Percentiles rank a stretch among this genome's conserved stretches.
phyloP scores from a whole-genome alignment of 2,329 filamentous ascomycete species.

The Xylogone sp. region DNA sequence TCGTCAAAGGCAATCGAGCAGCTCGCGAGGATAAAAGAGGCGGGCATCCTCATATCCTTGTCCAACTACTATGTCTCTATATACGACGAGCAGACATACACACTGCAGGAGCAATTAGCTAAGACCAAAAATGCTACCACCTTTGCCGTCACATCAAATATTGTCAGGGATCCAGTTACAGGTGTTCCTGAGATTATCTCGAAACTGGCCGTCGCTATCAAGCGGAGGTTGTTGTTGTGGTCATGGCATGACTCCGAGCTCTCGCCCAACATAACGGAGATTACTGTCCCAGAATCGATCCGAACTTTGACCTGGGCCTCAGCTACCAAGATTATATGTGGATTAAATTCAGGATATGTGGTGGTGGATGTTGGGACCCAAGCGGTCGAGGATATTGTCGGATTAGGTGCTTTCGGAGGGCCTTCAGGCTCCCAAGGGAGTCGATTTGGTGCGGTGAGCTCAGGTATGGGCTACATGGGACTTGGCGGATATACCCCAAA shows the following conservation, averaged over 20 bases:
- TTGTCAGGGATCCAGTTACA: slow-evolving; percentile 77
- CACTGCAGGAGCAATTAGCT: slow-evolving; percentile 72
- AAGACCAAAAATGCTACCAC: slow-evolving; percentile 84
- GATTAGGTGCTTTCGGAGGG: slow-evolving; percentile 68
- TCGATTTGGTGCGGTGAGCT: slow-evolving; percentile 78
- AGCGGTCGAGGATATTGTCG: slow-evolving; percentile 72
- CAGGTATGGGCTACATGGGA: slow-evolving; percentile 95
- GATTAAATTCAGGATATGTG: slow-evolving; percentile 87
- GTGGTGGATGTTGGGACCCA: slow-evolving; percentile 79
- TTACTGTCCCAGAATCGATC: slow-evolving; percentile 76
- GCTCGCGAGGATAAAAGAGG: slow-evolving; percentile 92
- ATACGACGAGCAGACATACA: slow-evolving; percentile 83
- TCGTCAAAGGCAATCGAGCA: slow-evolving; percentile 87
- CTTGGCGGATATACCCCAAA: slow-evolving; percentile 89
- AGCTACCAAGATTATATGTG: slow-evolving; percentile 81
- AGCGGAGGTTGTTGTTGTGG: slow-evolving; percentile 86
- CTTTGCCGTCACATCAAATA: slow-evolving; percentile 93
- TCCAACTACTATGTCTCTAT: slow-evolving; percentile 88
- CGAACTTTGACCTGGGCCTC: slow-evolving; percentile 90
- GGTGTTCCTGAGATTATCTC: slow-evolving; percentile 92
- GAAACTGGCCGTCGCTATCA: slow-evolving; percentile 85
- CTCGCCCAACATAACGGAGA: slow-evolving; percentile 66
- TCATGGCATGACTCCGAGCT: slow-evolving; percentile 96
- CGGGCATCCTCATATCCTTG: slow-evolving; percentile 83
- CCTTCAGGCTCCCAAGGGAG: slow-evolving; percentile 47